Evolutionary conservation across 495 filamentous ascomycete genomes (phyloP), one percentile per base, ranked within the genome.

Genomic region (Echria macrotheca): DNA sequence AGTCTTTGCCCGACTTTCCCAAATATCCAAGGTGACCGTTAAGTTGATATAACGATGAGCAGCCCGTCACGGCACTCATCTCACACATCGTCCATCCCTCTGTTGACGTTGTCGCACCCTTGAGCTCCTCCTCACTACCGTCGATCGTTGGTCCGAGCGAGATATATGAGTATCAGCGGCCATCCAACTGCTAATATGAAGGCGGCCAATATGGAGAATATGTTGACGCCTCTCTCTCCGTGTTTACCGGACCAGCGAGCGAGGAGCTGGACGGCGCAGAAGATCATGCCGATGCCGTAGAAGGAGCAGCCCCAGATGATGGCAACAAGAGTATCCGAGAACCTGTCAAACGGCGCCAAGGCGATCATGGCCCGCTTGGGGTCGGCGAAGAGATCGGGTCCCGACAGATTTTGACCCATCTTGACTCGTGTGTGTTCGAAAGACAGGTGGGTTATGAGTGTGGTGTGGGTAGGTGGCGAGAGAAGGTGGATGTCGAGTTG

Each of bases 261-360:
- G 26, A 69, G 41, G 28, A 69, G 61, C 25, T 25, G 41, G 36
- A 65, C 46, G 37, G 63, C 60, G 52, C 54, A 59, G 32, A 48
- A 65, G 54, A 69, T 64, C 56, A 65, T 63, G 53, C 49, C 65
- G 44, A 68, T 57, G 54, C 46, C 63, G 52, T 69, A 69, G 43
- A 58, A 15, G 21, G 47, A 56, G 35, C 50, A 28, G 24, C 40
- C 53, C 67, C 67, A 69, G 32, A 35, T 8, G 31, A 62, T n/a
- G 46, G 54, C 67, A 25, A 69, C 41, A 40, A 68, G 53, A 43
- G 64, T 61, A 42, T 57, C 50, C 53, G 54, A 51, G 38, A 31
- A 7, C 31, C 46, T 38, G 47, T 69, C 67, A 2, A 17, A 19
- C 2, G 56, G 40, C 33, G 58, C 33, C 54, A 65, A 49, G 26